Percentiles rank a stretch among this genome's conserved stretches.
These are phyloP conservation scores for Encephalitozoon intestinalis DNA, from an alignment of 371 early-diverging fungal genomes.

Conservation along the genomic window DNA sequence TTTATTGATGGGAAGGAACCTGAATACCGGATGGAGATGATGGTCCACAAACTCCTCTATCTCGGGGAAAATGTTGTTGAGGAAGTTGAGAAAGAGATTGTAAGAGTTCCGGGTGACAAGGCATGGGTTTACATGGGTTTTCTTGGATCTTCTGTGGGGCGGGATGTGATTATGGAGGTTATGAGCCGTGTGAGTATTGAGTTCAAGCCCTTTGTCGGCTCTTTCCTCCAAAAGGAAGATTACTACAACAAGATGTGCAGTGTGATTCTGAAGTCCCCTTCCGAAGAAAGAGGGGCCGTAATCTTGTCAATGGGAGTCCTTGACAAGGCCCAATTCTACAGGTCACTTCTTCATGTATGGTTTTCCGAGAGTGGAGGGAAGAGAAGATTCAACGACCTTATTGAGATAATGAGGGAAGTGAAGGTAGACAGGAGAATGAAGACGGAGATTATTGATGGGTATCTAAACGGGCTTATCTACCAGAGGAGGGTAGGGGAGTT, in stretches of 20 bases:
- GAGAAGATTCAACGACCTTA: not conserved
- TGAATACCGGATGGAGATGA: not conserved
- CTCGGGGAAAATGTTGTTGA: not conserved
- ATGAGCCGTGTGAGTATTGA: not conserved
- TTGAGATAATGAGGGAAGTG: not conserved
- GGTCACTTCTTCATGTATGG: not conserved
- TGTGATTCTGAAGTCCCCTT: not conserved
- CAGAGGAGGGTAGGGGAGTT: slow-evolving; percentile 7
- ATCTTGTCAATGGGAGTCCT: not conserved
- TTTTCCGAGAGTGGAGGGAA: not conserved
- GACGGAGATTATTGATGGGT: not conserved
- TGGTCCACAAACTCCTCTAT: not conserved
- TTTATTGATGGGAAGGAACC: not conserved
- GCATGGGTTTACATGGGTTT: not conserved
- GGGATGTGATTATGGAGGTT: not conserved
- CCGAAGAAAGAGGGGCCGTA: not conserved
- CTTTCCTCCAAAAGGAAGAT: not conserved
- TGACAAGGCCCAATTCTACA: not conserved
- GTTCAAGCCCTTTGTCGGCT: not conserved
- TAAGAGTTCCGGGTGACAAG: not conserved
- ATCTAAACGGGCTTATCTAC: slow-evolving; percentile 16
- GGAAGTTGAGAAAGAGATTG: not conserved
- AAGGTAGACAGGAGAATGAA: not conserved
- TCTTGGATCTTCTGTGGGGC: not conserved
- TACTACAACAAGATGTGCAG: not conserved